phyloP scores from a whole-genome alignment of 495 filamentous ascomycete genomes.

The Neurospora pannonica region DNA sequence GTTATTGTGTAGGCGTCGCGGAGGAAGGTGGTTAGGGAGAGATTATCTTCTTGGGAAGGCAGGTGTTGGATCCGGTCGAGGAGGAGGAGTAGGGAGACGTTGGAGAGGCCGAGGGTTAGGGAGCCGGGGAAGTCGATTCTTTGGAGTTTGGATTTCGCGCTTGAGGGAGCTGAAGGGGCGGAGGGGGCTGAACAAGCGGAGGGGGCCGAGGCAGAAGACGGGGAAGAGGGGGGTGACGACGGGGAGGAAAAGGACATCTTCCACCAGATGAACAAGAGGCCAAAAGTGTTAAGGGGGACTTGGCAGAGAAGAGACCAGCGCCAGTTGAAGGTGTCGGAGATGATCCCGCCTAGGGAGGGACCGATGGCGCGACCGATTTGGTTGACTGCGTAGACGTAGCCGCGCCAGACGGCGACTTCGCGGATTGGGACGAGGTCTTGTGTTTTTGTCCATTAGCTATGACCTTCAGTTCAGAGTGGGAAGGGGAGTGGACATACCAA shows the following conservation, averaged over 20 bases:
- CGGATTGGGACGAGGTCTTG: constrained; percentile 10
- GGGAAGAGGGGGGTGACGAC: neutral
- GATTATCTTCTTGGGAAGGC: too few species aligned
- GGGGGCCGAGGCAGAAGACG: neutral
- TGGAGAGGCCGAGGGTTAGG: constrained; percentile 3
- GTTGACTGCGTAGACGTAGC: constrained; percentile 11
- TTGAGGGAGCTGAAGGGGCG: neutral
- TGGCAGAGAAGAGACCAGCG: constrained; percentile 10
- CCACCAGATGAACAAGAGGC: constrained; percentile 8
- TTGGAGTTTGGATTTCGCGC: constrained; percentile 1
- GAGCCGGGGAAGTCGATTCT: constrained; percentile 13
- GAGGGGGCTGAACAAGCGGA: neutral
- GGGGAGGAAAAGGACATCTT: constrained; percentile 7
- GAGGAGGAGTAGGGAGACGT: constrained; percentile 7
- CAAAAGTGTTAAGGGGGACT: constrained; percentile 4
- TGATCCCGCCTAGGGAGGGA: constrained; percentile 8
- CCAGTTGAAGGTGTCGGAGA: constrained; percentile 5
- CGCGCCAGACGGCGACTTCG: constrained; percentile 13
- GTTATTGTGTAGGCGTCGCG: neutral
- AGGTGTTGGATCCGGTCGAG: constrained; percentile 2
- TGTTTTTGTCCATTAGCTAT: neutral
- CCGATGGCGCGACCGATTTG: constrained; percentile 9
- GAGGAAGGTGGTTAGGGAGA: neutral
- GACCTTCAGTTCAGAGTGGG: neutral
- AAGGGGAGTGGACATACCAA: neutral